A percentile compares a stretch with the other conserved stretches of the same genome.
Evolutionary conservation across 1,284 basidiomycete species (phyloP).

Genomic region (Agaricales sp.): DNA sequence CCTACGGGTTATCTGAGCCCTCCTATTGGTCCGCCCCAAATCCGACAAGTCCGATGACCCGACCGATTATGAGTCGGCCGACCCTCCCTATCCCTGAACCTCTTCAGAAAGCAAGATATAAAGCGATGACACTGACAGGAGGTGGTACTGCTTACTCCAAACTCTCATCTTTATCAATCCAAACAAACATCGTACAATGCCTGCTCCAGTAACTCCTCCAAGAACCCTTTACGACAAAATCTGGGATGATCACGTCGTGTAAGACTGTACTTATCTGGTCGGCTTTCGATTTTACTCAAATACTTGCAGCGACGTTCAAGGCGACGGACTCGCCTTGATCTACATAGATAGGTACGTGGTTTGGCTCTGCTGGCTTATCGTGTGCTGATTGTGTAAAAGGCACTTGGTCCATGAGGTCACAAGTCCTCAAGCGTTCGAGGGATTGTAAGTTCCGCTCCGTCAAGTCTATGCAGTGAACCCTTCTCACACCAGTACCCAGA

Average conservation of each 20-base stretch:
- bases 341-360: conserved; percentile 79
- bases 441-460: conserved; percentile 52
- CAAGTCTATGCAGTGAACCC: conserved; percentile 5
- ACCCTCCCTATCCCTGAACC: too few relatives aligned
- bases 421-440: conserved; percentile 94
- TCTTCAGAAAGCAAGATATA: too few relatives aligned
- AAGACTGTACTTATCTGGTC: conserved; percentile 18
- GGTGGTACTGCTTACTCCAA: too few relatives aligned
- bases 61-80: too few relatives aligned
- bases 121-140: too few relatives aligned
- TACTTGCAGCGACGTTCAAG: conserved; percentile 52
- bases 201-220: conserved; percentile 23
- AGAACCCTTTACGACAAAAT: conserved; percentile 94
- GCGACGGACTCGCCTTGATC: conserved; percentile 79
- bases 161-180: too few relatives aligned
- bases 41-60: too few relatives aligned
- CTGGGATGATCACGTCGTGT: conserved; percentile 94
- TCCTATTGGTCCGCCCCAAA: too few relatives aligned
- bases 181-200: too few relatives aligned
- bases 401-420: conserved; percentile 96
- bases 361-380: conserved; percentile 2
- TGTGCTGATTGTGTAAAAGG: conserved; percentile 26
- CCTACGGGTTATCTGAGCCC: too few relatives aligned
- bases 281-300: conserved; percentile 4
- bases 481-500: conserved; percentile 26